These are phyloP conservation scores for Rossbeevera mucosa DNA, from an alignment of 768 basidiomycete species.

Conservation along the genomic window DNA sequence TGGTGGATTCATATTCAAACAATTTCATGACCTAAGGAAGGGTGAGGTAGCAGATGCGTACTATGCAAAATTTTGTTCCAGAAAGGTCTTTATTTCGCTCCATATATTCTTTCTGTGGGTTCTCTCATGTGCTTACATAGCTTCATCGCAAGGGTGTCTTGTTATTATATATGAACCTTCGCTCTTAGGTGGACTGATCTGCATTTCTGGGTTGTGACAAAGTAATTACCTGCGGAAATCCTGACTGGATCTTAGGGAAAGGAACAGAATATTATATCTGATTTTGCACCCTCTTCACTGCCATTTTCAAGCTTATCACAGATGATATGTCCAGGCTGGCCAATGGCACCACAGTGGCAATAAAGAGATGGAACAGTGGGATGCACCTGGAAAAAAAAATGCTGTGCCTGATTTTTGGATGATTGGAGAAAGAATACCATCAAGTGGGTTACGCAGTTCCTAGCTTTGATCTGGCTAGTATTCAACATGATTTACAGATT, in stretches of 20 bases:
- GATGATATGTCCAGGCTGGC: no score
- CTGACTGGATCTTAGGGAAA: no score
- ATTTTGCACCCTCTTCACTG: no score
- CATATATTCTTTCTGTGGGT: no score
- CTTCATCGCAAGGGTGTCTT: not conserved
- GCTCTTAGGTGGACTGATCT: not conserved
- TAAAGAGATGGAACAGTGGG: not conserved
- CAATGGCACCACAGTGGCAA: not conserved
- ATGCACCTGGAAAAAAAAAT: no score
- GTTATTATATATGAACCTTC: not conserved
- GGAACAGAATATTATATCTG: no score
- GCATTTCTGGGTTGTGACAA: not conserved
- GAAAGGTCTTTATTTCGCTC: no score
- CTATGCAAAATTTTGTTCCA: no score
- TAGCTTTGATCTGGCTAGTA: not conserved
- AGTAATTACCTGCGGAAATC: not conserved
- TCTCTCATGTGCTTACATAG: not conserved
- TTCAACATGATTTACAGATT: not conserved
- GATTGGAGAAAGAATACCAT: not conserved
- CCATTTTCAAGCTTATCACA: no score
- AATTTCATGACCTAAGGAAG: no score
- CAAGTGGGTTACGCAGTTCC: not conserved
- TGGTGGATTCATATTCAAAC: no score
- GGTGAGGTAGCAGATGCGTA: no score
- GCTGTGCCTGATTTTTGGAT: not conserved